Evolutionary conservation across 768 basidiomycete genomes (phyloP).

Genomic region (Porphyrellus cyaneotinctus): DNA sequence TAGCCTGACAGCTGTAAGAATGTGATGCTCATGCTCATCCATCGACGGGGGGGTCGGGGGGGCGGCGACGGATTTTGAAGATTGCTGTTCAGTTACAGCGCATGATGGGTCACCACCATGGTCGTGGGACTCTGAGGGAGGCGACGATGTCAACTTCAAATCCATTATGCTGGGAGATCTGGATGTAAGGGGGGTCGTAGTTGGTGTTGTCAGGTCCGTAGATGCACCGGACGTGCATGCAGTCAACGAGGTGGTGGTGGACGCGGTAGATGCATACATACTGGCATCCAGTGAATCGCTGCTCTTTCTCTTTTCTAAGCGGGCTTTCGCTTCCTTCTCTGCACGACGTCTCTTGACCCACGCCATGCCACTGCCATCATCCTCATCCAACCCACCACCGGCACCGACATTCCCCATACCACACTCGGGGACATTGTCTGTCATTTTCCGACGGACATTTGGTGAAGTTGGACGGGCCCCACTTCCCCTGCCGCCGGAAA

Average conservation of each 20-base stretch:
- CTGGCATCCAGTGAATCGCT: slow-evolving; percentile 21
- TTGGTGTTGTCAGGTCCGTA: slow-evolving; percentile 14
- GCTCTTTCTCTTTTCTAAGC: slow-evolving; percentile 22
- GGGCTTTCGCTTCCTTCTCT: slow-evolving; percentile 46
- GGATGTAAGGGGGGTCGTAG: slow-evolving; percentile 19
- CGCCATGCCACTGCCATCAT: slow-evolving; percentile 84
- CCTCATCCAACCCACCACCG: slow-evolving; percentile 42
- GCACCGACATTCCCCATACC: slow-evolving; percentile 26
- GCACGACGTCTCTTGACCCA: slow-evolving; percentile 72
- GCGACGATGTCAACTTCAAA: slow-evolving; percentile 9
- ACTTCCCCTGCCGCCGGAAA: slow-evolving; percentile 9
- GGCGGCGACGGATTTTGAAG: neutral
- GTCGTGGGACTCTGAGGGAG: neutral
- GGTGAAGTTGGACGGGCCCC: slow-evolving; percentile 12
- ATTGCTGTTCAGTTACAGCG: neutral
- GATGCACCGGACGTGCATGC: slow-evolving; percentile 20
- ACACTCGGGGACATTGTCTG: slow-evolving; percentile 19
- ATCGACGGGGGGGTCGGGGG: neutral
- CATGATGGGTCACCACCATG: neutral
- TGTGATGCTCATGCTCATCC: slow-evolving; percentile 19
- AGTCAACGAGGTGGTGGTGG: slow-evolving; percentile 23
- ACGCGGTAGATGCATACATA: slow-evolving; percentile 22
- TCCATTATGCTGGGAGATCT: slow-evolving; percentile 20
- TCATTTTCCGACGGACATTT: slow-evolving; percentile 16
- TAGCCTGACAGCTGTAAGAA: slow-evolving; percentile 25